phyloP scores from a whole-genome alignment of 306 rosid genomes.

The Coriaria nepalensis region DNA sequence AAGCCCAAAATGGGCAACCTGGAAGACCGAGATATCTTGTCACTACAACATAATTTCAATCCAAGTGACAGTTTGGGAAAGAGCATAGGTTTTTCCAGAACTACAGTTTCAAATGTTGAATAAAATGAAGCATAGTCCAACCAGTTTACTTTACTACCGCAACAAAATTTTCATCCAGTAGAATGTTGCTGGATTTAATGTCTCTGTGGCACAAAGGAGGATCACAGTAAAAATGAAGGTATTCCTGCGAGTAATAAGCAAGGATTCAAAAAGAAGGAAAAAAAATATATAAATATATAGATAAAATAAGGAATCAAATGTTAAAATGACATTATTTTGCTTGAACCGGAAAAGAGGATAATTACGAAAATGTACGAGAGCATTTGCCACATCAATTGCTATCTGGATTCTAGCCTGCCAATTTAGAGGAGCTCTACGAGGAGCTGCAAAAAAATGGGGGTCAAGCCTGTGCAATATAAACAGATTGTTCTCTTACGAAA shows the following conservation, averaged over 20 bases:
- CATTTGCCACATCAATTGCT: slow-evolving; percentile 90
- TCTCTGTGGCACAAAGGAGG: slow-evolving; percentile 97
- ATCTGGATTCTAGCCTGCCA: slow-evolving; percentile 86
- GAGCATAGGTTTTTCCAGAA: too few relatives aligned
- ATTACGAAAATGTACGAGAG: slow-evolving; percentile 49
- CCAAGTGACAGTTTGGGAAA: too few relatives aligned
- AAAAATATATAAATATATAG: too few relatives aligned
- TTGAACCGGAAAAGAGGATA: not conserved
- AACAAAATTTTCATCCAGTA: slow-evolving; percentile 71
- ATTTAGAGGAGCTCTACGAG: slow-evolving; percentile 64
- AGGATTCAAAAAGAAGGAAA: slow-evolving; percentile 12
- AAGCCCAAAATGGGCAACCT: slow-evolving; percentile 98
- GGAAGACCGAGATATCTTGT: slow-evolving; percentile 14
- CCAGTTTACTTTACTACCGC: slow-evolving; percentile 42
- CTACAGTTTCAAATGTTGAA: too few relatives aligned
- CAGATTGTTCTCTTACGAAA: not conserved
- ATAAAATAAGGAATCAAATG: not conserved
- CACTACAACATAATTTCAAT: not conserved
- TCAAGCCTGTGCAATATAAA: slow-evolving; percentile 10
- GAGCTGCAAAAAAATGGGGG: slow-evolving; percentile 36
- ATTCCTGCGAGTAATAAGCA: too few relatives aligned
- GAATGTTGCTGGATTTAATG: slow-evolving; percentile 89
- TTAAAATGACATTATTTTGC: not conserved
- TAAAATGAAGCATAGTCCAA: not conserved
- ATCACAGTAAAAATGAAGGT: slow-evolving; percentile 93